These are phyloP conservation scores for Talaromyces sp. DNA, from an alignment of 2,329 filamentous ascomycete species.

Conservation along the genomic window DNA sequence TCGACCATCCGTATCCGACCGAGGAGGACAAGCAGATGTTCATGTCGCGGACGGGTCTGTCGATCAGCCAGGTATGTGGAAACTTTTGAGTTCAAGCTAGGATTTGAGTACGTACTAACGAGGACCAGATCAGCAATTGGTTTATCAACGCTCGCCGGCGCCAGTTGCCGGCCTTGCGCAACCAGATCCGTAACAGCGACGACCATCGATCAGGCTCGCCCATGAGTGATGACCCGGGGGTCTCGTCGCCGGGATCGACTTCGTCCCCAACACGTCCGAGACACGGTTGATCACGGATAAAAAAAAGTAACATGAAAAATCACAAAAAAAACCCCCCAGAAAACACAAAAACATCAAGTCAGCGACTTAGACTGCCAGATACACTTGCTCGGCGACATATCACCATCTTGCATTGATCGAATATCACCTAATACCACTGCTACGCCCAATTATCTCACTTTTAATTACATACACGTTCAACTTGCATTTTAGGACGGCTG, in stretches of 20 bases:
- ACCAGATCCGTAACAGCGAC: conserved; percentile 34
- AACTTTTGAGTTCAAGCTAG: no score
- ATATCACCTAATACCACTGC: background rate
- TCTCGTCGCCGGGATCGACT: conserved; percentile 14
- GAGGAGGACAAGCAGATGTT: conserved; percentile 83
- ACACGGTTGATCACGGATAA: background rate
- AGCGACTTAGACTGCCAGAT: background rate
- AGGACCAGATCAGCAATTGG: conserved; percentile 46
- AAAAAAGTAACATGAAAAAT: background rate
- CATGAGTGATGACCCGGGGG: conserved; percentile 6
- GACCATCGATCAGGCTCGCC: conserved; percentile 26
- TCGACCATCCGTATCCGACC: conserved; percentile 76
- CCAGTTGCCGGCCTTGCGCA: conserved; percentile 42
- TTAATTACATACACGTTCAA: background rate
- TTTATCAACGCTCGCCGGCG: conserved; percentile 47
- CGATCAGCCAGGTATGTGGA: conserved; percentile 57
- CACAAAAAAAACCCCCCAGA: no score
- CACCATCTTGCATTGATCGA: background rate
- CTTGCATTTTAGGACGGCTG: conserved; percentile 1
- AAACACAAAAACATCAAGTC: background rate
- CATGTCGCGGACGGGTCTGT: conserved; percentile 68
- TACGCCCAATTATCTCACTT: background rate
- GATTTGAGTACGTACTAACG: no score
- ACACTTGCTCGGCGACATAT: background rate
- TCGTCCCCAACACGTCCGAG: conserved; percentile 21